Evolutionary conservation across 2,329 filamentous ascomycete genomes (phyloP), one percentile per base, ranked within the genome.

Genomic region (Nakataea oryzae): DNA sequence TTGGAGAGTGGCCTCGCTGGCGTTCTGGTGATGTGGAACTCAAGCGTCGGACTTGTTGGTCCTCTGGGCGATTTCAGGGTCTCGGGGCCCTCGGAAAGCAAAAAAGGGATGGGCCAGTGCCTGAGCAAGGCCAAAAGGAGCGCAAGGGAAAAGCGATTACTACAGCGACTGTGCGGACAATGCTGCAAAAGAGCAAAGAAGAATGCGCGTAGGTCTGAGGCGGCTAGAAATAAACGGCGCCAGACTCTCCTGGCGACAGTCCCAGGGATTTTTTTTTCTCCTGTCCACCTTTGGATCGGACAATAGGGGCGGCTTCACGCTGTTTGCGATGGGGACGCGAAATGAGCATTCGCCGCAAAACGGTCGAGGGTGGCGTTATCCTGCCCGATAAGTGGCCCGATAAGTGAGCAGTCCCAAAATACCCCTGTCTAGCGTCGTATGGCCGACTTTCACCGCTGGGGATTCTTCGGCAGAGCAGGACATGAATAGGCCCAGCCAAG

Each of bases 361-460:
- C 61, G 61, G 58, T 59, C 61, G 41, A 62, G 54, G 56, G 62
- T 63, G 62, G 62, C 60, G 62, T 60, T 61, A 63, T 50, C 41
- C 41, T 62, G 27, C 26, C 47, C 28, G 26, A 61, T 26, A 54
- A 47, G 41, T 50, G 41, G 41, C 21, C 64, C 30, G 50, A 32
- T 47, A 57, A 50, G 60, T 61, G 54, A 54, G 55, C 60, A 50
- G n/a, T n/a, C 17, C 17, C 21, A 50, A n/a, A n/a, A 50, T 21
- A 50, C 41, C 41, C 41, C 41, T 50, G 41, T n/a, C 41, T 50
- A 50, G 41, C 41, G 41, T 50, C 21, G 41, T 21, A 50, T 50
- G 41, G n/a, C n/a, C 17, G 41, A 50, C 17, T n/a, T 50, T 50
- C 41, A 50, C 41, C 41, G 41, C 41, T 50, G 41, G 41, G 34